Conservation (phyloP, 208 protist genomes). For the Phytomonas francai region DNA sequence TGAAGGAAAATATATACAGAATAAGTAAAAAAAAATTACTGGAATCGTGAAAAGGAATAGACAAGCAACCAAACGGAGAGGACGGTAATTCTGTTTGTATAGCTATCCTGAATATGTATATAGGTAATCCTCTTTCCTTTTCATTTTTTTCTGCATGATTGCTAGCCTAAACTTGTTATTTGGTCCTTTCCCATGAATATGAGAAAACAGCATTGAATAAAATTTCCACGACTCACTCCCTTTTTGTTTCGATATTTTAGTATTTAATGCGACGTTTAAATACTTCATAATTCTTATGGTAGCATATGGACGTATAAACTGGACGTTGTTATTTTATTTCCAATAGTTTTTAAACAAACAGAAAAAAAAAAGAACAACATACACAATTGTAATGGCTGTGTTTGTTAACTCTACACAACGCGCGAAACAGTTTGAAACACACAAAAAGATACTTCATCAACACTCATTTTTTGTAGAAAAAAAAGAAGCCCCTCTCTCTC, state of each 20-base stretch:
- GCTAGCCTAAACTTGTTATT: neutral
- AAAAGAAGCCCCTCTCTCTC: too few relatives aligned
- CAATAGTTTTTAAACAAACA: constrained; percentile 10
- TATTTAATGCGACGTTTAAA: constrained; percentile 3
- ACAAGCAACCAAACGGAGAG: constrained; percentile 1
- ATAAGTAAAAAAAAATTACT: constrained; percentile 12
- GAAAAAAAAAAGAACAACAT: constrained; percentile 12
- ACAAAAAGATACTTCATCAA: neutral
- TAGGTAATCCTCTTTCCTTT: neutral
- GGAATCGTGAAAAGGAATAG: constrained; percentile 10
- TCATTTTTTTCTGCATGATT: neutral
- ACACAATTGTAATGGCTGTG: neutral
- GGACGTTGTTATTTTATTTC: neutral
- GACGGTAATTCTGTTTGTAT: neutral
- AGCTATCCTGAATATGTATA: neutral
- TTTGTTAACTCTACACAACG: neutral
- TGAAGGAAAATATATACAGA: constrained; percentile 13
- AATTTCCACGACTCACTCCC: neutral
- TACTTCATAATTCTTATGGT: neutral
- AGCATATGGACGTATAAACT: neutral
- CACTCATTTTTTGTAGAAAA: constrained; percentile 4
- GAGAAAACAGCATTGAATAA: neutral
- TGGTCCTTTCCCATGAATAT: neutral
- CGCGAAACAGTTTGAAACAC: neutral
- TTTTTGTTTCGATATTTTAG: constrained; percentile 1